A percentile compares a stretch with the other conserved stretches of the same genome.
phyloP scores from a whole-genome alignment of 345 rosid species.

The Salix purpurea region DNA sequence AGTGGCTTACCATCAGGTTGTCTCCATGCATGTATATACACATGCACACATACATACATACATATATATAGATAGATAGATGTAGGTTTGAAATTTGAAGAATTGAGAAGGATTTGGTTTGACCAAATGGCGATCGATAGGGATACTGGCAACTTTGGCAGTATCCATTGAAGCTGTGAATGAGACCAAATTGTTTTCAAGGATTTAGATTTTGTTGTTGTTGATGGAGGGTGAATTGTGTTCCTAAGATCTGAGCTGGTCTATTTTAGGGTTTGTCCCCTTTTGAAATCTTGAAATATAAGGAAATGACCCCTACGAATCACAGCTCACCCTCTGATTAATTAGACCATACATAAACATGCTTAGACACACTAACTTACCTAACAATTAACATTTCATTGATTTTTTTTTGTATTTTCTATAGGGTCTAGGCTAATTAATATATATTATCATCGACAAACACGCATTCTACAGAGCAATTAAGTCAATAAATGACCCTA shows the following conservation, averaged over 20 bases:
- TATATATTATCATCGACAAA: background rate
- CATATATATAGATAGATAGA: too few relatives aligned
- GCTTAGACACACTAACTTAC: background rate
- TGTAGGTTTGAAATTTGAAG: conserved; percentile 11
- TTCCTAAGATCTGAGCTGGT: background rate
- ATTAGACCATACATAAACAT: background rate
- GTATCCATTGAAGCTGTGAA: conserved; percentile 13
- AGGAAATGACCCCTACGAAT: conserved; percentile 11
- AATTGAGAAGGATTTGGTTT: background rate
- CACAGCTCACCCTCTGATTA: conserved; percentile 17
- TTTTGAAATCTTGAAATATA: background rate
- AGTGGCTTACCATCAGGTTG: conserved; percentile 4
- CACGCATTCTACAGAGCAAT: background rate
- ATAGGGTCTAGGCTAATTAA: conserved; percentile 1
- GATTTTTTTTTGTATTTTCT: background rate
- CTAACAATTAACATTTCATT: conserved; percentile 6
- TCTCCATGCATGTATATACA: too few relatives aligned
- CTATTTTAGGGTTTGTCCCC: conserved; percentile 22
- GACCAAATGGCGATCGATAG: background rate
- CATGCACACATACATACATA: too few relatives aligned
- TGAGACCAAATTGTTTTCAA: conserved; percentile 30
- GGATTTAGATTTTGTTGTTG: conserved; percentile 42
- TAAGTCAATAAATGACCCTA: background rate
- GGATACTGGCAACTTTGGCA: conserved; percentile 32
- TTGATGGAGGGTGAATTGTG: conserved; percentile 19